A percentile compares a stretch with the other conserved stretches of the same genome.
Conservation (phyloP, 164 flowering plant species). For the Vitis rotundifolia region DNA sequence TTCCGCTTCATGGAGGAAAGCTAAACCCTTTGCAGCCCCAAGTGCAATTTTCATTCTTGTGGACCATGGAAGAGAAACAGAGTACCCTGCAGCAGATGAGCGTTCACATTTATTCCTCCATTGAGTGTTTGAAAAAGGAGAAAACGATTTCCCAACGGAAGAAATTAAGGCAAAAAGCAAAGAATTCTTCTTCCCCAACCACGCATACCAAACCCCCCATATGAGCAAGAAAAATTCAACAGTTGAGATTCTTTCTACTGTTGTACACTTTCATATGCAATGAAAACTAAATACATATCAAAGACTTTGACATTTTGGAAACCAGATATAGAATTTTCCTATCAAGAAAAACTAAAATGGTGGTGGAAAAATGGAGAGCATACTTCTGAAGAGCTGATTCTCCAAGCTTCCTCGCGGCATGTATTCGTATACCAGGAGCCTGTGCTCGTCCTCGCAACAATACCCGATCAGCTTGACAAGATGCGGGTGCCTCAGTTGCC, state of each 20-base stretch:
- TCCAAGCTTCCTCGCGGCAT: constrained; percentile 73
- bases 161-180: no score
- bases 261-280: no score
- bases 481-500: constrained; percentile 62
- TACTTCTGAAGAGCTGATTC: constrained; percentile 72
- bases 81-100: constrained; percentile 39
- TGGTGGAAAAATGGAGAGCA: not conserved
- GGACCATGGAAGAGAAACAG: constrained; percentile 66
- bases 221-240: no score
- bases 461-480: constrained; percentile 76
- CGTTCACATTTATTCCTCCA: not conserved
- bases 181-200: no score
- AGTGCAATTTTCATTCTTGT: constrained; percentile 69
- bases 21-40: constrained; percentile 73
- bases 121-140: not conserved
- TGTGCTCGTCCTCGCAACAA: constrained; percentile 71
- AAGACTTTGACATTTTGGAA: no score
- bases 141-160: no score
- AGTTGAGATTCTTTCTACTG: no score
- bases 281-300: no score
- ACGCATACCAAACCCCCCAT: no score
- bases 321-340: no score
- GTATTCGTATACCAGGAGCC: constrained; percentile 63
- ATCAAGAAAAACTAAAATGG: not conserved
- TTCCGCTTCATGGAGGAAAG: constrained; percentile 64